Percentiles rank a stretch among this genome's conserved stretches.
These are phyloP conservation scores for Tolypocladium sp. DNA, from an alignment of 2,329 filamentous ascomycete species.

Conservation along the genomic window DNA sequence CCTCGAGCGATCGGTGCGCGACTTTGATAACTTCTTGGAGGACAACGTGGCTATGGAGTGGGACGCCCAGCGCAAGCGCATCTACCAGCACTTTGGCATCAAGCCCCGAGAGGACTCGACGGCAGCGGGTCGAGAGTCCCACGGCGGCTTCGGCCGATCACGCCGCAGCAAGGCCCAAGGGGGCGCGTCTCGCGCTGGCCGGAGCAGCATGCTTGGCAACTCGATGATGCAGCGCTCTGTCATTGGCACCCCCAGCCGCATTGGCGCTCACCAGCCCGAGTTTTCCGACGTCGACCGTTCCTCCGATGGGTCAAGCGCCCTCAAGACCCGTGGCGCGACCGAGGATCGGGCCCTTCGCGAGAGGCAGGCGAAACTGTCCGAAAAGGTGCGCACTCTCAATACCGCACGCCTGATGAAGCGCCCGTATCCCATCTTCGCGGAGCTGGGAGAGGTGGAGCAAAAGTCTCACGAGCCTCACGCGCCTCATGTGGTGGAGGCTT, in stretches of 20 bases:
- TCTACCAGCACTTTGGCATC: slow-evolving; percentile 95
- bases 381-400: slow-evolving; percentile 74
- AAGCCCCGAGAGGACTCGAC: slow-evolving; percentile 44
- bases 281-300: slow-evolving; percentile 62
- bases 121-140: slow-evolving; percentile 34
- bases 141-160: slow-evolving; percentile 52
- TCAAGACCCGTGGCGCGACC: slow-evolving; percentile 35
- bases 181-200: slow-evolving; percentile 46
- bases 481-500: slow-evolving; percentile 70
- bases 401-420: slow-evolving; percentile 55
- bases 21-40: slow-evolving; percentile 90
- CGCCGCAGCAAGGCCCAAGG: slow-evolving; percentile 38
- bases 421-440: slow-evolving; percentile 64
- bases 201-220: slow-evolving; percentile 38
- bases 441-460: slow-evolving; percentile 66
- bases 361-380: slow-evolving; percentile 74
- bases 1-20: slow-evolving; percentile 77
- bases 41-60: slow-evolving; percentile 93
- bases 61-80: slow-evolving; percentile 85
- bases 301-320: slow-evolving; percentile 34
- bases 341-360: slow-evolving; percentile 73
- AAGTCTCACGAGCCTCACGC: slow-evolving; percentile 62
- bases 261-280: slow-evolving; percentile 53
- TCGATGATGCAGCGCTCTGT: slow-evolving; percentile 74
- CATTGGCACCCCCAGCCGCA: slow-evolving; percentile 68